Base-by-base conservation (phyloP, 2,329 filamentous ascomycete genomes). In the Stachybotrys chartarum region DNA sequence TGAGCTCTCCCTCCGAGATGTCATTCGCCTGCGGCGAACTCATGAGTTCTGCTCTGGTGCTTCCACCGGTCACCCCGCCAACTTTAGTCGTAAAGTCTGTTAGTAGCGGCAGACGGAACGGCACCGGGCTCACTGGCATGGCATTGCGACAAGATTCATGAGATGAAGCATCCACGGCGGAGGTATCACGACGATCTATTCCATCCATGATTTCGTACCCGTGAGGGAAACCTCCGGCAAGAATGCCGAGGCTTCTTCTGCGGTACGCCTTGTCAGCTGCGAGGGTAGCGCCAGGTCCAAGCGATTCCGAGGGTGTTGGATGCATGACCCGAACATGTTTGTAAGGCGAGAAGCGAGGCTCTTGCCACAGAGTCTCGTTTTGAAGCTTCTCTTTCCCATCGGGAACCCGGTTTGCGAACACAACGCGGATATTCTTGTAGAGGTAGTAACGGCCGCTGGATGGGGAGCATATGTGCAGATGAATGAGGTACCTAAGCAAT, bases 391-490 rank as follows among this genome's bases (percentile, higher is more conserved):
- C 93, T 68, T 97, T 96, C 46, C 91, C 93, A 63, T 97, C 94
- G 0, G 94, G 93, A 0, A 97, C 93, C 30, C 94, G 85, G 67
- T 97, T 97, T 54, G 94, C 94, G 68, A 99, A 99, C 3, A 99
- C 93, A 42, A 97, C 90, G 14, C 94, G 86, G 56, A 97, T 88
- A 63, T 84, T 91, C 64, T 94, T 95, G 75, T 97, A 94, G 6
- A 99, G 77, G 64, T 91, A 97, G 69, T 86, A 96, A 12, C 92
- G 85, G 6, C 90, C 91, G 59, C 86, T 88, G 0, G 86, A 84
- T 1, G 91, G 88, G 64, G 87, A 93, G 72, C 93, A 97, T 56
- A 99, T 94, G 67, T 97, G 91, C 52, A 99, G 67, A 67, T 99
- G 94, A 54, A 96, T 85, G 17, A 99, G 79, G 70, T 99, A 97